Conservation (phyloP, 1,284 basidiomycete species). For the Trichosporon asahii region DNA sequence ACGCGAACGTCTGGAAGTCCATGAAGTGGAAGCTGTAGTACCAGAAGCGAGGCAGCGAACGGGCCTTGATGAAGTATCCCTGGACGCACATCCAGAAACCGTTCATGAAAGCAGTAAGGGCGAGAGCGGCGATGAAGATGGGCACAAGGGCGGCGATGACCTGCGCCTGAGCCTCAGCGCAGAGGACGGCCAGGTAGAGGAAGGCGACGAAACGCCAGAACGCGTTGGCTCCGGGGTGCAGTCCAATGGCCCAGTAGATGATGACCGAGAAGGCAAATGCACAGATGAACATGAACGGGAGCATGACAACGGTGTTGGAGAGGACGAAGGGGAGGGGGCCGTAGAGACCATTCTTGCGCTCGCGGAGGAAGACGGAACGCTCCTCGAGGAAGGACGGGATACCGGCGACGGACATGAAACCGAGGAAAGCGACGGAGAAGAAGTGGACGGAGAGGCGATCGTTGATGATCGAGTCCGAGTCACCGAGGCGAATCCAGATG, state of each 20-base stretch:
- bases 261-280: constrained; percentile 34
- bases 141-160: constrained; percentile 59
- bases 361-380: constrained; percentile 48
- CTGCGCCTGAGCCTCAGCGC: constrained; percentile 59
- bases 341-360: constrained; percentile 41
- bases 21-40: constrained; percentile 18
- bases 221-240: constrained; percentile 26
- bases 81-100: constrained; percentile 62
- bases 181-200: constrained; percentile 60
- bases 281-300: constrained; percentile 51
- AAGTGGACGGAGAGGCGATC: constrained; percentile 52
- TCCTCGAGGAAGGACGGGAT: constrained; percentile 51
- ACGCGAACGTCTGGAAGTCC: constrained; percentile 56
- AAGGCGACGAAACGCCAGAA: constrained; percentile 61
- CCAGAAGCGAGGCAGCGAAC: constrained; percentile 25
- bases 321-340: constrained; percentile 38
- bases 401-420: constrained; percentile 55
- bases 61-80: constrained; percentile 25
- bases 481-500: constrained; percentile 60
- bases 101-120: constrained; percentile 59
- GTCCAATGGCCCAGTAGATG: constrained; percentile 31
- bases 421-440: constrained; percentile 61
- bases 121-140: constrained; percentile 62
- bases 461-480: constrained; percentile 46
- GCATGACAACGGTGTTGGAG: constrained; percentile 43